Conservation (phyloP, 2,329 filamentous ascomycete species). For the Helminthosporium solani region DNA sequence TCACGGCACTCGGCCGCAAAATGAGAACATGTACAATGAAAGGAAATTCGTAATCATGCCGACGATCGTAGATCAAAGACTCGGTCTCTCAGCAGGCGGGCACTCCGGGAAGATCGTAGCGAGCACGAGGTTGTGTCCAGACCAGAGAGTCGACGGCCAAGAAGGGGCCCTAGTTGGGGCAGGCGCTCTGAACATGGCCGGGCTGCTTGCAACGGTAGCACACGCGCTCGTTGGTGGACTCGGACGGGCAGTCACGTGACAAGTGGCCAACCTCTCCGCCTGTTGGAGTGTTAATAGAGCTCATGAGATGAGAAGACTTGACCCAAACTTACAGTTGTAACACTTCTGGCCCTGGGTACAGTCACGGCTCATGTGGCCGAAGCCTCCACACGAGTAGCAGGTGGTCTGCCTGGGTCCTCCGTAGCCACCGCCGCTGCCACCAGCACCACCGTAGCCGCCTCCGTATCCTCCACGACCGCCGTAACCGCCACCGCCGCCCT, state of each 20-base stretch:
- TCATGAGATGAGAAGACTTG: not conserved
- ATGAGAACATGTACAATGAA: constrained; percentile 43
- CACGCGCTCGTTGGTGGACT: constrained; percentile 86
- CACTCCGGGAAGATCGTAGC: constrained; percentile 22
- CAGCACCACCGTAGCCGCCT: constrained; percentile 46
- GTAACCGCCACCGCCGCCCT: constrained; percentile 56
- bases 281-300: constrained; percentile 37
- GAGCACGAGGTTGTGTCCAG: constrained; percentile 29
- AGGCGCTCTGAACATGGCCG: constrained; percentile 91
- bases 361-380: constrained; percentile 96
- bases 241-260: constrained; percentile 93
- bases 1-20: constrained; percentile 42
- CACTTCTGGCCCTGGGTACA: constrained; percentile 99
- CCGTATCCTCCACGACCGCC: constrained; percentile 53
- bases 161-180: constrained; percentile 68
- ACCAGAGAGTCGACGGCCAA: constrained; percentile 29
- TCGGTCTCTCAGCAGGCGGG: constrained; percentile 30
- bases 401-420: constrained; percentile 56
- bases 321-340: constrained; percentile 79
- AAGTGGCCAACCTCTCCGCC: constrained; percentile 87
- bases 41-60: constrained; percentile 41
- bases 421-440: constrained; percentile 51
- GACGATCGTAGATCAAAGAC: constrained; percentile 32
- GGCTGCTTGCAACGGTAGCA: constrained; percentile 94
- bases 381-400: constrained; percentile 97